Conservation (phyloP, 2,329 filamentous ascomycete genomes). For the Gliomastix tumulicola region DNA sequence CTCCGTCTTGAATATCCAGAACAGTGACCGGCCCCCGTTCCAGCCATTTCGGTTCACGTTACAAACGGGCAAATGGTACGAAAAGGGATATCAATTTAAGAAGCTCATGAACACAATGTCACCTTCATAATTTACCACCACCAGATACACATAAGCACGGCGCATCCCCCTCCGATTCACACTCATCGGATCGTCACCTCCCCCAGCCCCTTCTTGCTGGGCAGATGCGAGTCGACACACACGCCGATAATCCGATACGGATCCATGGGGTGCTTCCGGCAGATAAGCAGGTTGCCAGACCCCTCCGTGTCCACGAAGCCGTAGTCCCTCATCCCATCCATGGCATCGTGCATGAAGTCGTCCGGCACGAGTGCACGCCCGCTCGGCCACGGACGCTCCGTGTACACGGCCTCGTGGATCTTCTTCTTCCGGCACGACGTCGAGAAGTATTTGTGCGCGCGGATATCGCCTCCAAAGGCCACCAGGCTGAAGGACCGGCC, state of each 20-base stretch:
- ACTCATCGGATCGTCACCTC: no score
- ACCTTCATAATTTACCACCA: no score
- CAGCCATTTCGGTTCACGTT: no score
- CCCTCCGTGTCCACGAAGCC: slow-evolving; percentile 4
- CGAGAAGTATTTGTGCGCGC: neutral
- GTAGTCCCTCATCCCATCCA: slow-evolving; percentile 2
- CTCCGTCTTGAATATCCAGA: no score
- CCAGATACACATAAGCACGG: no score
- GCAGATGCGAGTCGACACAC: slow-evolving; percentile 2
- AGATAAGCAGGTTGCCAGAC: slow-evolving; percentile 3
- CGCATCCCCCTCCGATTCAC: no score
- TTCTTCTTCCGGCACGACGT: slow-evolving; percentile 1
- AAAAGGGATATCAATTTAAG: no score
- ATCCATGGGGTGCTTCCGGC: neutral
- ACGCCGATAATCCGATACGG: slow-evolving; percentile 4
- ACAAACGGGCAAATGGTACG: no score
- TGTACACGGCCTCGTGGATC: neutral
- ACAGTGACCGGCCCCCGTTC: no score
- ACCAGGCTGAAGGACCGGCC: slow-evolving; percentile 4
- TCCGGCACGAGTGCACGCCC: neutral
- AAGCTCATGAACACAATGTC: no score
- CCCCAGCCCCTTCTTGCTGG: neutral
- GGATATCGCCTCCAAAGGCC: slow-evolving; percentile 2
- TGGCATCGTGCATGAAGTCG: neutral
- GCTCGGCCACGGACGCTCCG: neutral